phyloP scores from a whole-genome alignment of 2,329 filamentous ascomycete species.

The Colletotrichum gigasporum region DNA sequence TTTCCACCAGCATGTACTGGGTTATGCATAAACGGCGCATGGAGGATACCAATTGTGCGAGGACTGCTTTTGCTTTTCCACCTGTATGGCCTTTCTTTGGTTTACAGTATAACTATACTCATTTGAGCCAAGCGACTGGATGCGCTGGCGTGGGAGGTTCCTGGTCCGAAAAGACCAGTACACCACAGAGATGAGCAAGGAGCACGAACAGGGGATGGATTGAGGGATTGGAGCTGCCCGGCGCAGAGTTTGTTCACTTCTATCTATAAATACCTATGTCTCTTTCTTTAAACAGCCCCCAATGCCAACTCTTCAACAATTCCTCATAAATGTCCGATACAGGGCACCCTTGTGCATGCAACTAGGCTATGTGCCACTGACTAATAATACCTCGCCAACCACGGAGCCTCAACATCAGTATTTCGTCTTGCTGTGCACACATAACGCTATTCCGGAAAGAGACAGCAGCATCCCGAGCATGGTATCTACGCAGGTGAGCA shows the following conservation, averaged over 20 bases:
- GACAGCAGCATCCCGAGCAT: conserved; percentile 85
- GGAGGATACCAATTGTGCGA: conserved; percentile 21
- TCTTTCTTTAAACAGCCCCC: background rate
- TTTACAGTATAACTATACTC: background rate
- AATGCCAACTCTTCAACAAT: background rate
- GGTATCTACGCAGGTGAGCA: conserved; percentile 66
- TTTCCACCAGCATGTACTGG: background rate
- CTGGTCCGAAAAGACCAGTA: background rate
- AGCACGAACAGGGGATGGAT: background rate
- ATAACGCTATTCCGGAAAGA: conserved; percentile 81
- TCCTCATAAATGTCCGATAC: conserved; percentile 9
- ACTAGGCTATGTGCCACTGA: background rate
- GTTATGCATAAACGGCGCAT: conserved; percentile 20
- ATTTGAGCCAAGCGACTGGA: conserved; percentile 10
- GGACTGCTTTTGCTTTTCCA: background rate
- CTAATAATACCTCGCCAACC: background rate
- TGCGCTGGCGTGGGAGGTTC: background rate
- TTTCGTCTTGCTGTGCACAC: conserved; percentile 73
- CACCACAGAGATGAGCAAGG: background rate
- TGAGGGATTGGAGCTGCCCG: conserved; percentile 9
- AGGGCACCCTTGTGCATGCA: background rate
- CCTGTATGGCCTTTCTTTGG: background rate
- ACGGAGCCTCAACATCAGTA: background rate
- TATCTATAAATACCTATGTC: background rate
- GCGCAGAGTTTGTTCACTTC: conserved; percentile 12